These are phyloP conservation scores for Elymus sibiricus DNA, from an alignment of 176 grass and related monocot species.

Conservation along the genomic window DNA sequence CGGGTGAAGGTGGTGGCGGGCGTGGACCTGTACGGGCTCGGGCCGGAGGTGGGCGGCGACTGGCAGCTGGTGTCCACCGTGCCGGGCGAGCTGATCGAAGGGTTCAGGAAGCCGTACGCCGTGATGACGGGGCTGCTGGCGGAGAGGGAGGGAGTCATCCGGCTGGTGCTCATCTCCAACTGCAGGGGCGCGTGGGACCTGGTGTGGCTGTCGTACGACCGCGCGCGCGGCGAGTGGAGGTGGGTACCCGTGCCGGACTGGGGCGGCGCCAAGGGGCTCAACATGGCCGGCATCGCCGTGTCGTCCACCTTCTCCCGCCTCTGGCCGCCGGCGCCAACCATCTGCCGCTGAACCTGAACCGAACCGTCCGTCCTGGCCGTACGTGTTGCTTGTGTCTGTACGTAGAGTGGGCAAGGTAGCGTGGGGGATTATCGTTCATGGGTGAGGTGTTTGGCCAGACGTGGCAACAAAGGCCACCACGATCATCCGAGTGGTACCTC, in stretches of 20 bases:
- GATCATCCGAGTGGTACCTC: neutral
- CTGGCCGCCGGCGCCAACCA: slow-evolving; percentile 44
- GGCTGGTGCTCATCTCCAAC: slow-evolving; percentile 88
- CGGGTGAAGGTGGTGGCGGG: slow-evolving; percentile 57
- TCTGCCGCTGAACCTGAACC: neutral
- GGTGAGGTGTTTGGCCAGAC: neutral
- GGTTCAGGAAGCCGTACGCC: slow-evolving; percentile 65
- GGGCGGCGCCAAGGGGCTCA: slow-evolving; percentile 81
- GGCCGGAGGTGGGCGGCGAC: slow-evolving; percentile 28
- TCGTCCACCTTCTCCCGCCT: slow-evolving; percentile 90
- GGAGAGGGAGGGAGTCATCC: slow-evolving; percentile 73
- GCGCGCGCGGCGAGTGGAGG: slow-evolving; percentile 38
- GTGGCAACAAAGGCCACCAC: neutral
- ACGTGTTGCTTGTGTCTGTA: neutral
- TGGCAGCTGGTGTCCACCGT: slow-evolving; percentile 70
- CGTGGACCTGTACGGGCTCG: slow-evolving; percentile 78
- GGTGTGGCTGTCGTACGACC: slow-evolving; percentile 81
- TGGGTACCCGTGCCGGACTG: slow-evolving; percentile 92
- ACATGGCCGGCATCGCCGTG: slow-evolving; percentile 96
- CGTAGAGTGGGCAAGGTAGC: neutral
- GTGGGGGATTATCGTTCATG: neutral
- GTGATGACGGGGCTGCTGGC: slow-evolving; percentile 88
- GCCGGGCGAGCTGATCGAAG: slow-evolving; percentile 51
- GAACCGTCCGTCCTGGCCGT: neutral
- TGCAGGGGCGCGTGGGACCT: slow-evolving; percentile 82